Base-by-base conservation (phyloP, 2,329 filamentous ascomycete genomes). In the Hirsutella rhossiliensis region DNA sequence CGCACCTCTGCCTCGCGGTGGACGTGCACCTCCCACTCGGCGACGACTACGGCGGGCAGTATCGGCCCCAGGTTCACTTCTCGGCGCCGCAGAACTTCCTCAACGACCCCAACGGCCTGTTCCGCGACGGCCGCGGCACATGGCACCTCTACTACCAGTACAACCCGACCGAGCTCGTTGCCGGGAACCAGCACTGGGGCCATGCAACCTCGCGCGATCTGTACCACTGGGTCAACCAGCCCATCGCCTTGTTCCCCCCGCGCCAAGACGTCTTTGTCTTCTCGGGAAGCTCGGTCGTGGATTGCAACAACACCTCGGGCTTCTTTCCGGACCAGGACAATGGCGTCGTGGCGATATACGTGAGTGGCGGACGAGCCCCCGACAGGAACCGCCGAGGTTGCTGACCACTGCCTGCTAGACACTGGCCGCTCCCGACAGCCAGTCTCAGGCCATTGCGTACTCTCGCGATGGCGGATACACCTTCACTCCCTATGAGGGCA, bases 71-170 rank as follows among this genome's bases (percentile, higher is more conserved):
- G 31, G 32, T 44, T 4, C 43, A 44, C 32, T 44, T 31, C 31
- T 44, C 43, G n/a, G 38, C 43, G n/a, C 43, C 43, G 11, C 23
- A n/a, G 9, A 27, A 41, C 30, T 44, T 44, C 43, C 34, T 44
- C 29, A 44, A 44, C 39, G 43, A 44, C n/a, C 43, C 43, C 19
- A 44, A 41, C 17, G 43, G 43, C 19, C 29, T 44, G 20, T 43
- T 43, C 28, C 56, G 70, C 6, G 76, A 80, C 48, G 64, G 59
- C 3, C 65, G 76, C 44, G 76, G 75, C 5, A 64, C 66, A 0
- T 84, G 74, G 58, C 80, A 83, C 54, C 50, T 81, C 2, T 83
- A 83, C 59, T 84, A 83, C 52, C 79, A 83, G 54, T 78, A 69
- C 64, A 60, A 61, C 27, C 59, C 59, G 2, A 56, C 50, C 1